phyloP scores from a whole-genome alignment of 495 filamentous ascomycete species.

The Trichodelitschia bisporula region DNA sequence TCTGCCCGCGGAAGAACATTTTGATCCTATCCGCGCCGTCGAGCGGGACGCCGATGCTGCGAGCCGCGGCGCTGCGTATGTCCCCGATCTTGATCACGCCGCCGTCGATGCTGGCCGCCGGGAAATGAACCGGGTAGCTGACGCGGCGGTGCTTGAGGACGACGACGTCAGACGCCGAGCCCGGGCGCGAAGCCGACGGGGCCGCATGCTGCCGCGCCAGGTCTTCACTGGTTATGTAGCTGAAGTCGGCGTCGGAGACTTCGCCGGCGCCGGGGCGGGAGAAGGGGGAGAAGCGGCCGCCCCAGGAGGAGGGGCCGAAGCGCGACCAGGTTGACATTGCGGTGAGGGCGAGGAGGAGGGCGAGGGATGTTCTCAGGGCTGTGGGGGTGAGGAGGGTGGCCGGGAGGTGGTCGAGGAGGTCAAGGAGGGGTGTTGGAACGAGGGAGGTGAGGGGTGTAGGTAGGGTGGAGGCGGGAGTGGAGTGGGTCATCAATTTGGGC shows the following conservation, averaged over 20 bases:
- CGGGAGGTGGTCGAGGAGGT: too few relatives aligned
- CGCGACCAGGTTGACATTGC: too few relatives aligned
- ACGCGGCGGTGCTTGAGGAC: slow-evolving; percentile 45
- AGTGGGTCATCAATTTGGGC: too few relatives aligned
- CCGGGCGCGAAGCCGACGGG: neutral
- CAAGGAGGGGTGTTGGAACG: too few relatives aligned
- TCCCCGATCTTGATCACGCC: slow-evolving; percentile 44
- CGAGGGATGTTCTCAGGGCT: too few relatives aligned
- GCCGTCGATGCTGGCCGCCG: slow-evolving; percentile 58
- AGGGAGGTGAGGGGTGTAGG: too few relatives aligned
- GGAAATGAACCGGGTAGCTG: slow-evolving; percentile 57
- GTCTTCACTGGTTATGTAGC: slow-evolving; percentile 56
- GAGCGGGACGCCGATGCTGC: slow-evolving; percentile 31
- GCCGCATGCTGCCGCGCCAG: slow-evolving; percentile 1
- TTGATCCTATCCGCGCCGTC: slow-evolving; percentile 39
- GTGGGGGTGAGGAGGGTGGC: too few relatives aligned
- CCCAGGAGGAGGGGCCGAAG: too few relatives aligned
- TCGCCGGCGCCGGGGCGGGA: slow-evolving; percentile 21
- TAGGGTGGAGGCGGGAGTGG: too few relatives aligned
- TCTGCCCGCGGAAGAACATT: slow-evolving; percentile 62
- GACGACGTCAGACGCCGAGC: slow-evolving; percentile 46
- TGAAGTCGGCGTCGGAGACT: slow-evolving; percentile 55
- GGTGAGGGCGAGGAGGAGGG: too few relatives aligned
- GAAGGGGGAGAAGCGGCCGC: slow-evolving; percentile 22
- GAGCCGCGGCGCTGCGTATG: slow-evolving; percentile 36